These are phyloP conservation scores for Wallemia mellicola DNA, from an alignment of 1,284 basidiomycete species.

Conservation along the genomic window DNA sequence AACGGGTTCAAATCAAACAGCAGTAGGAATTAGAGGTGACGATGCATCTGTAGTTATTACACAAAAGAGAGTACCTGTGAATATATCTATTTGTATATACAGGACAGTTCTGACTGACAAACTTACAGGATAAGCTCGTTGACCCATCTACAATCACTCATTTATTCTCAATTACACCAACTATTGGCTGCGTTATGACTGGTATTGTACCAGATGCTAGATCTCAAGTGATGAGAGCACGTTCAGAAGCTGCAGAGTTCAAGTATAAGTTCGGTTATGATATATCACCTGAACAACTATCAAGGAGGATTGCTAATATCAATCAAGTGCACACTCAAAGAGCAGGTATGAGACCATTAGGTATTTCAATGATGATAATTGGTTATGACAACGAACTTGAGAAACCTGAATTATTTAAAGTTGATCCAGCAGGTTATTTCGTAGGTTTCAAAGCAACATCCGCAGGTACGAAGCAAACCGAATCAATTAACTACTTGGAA, in stretches of 20 bases:
- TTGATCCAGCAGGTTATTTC: slow-evolving; percentile 95
- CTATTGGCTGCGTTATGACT: slow-evolving; percentile 92
- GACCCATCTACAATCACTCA: slow-evolving; percentile 86
- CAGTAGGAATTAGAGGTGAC: slow-evolving; percentile 70
- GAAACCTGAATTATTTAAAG: slow-evolving; percentile 85
- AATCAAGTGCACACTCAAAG: slow-evolving; percentile 98
- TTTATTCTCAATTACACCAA: slow-evolving; percentile 81
- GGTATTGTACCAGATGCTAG: slow-evolving; percentile 82
- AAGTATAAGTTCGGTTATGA: slow-evolving; percentile 94
- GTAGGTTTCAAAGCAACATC: slow-evolving; percentile 93
- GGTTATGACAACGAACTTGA: slow-evolving; percentile 57
- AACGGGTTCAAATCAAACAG: slow-evolving; percentile 78
- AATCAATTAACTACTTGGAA: slow-evolving; percentile 92
- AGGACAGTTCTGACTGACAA: too few species aligned
- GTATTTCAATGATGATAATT: slow-evolving; percentile 89
- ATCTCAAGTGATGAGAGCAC: slow-evolving; percentile 63
- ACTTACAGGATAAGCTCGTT: slow-evolving; percentile 73
- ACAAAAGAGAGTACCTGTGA: slow-evolving; percentile 88
- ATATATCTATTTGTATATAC: too few species aligned
- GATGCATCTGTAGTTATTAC: slow-evolving; percentile 87
- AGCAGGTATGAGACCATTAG: slow-evolving; percentile 86
- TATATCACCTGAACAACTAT: slow-evolving; percentile 80
- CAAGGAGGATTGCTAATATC: slow-evolving; percentile 83
- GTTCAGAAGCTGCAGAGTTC: slow-evolving; percentile 74
- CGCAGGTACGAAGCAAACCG: slow-evolving; percentile 89